A percentile compares a stretch with the other conserved stretches of the same genome.
phyloP scores from a whole-genome alignment of 148 eudicot species.

The Heliosperma pusillum region DNA sequence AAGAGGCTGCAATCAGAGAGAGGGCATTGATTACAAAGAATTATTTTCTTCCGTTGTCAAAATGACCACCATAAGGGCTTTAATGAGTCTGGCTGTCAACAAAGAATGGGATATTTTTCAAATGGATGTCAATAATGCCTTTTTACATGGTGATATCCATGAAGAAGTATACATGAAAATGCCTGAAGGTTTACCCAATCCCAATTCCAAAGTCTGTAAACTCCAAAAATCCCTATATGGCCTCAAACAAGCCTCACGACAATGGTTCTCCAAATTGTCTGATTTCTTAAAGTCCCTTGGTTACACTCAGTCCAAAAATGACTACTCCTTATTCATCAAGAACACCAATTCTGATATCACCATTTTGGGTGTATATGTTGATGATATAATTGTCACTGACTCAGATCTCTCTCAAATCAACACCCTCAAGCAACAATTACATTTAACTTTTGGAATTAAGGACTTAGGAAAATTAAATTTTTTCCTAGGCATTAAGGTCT shows the following conservation, averaged over 20 bases:
- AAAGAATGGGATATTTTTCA: neutral
- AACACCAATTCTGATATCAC: no score
- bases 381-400: conserved; percentile 1
- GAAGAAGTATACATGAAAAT: neutral
- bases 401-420: neutral
- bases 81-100: neutral
- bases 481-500: neutral
- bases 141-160: neutral
- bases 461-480: neutral
- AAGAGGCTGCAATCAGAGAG: neutral
- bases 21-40: neutral
- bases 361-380: neutral
- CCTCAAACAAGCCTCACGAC: conserved; percentile 1
- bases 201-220: neutral
- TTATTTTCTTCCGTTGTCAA: neutral
- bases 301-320: neutral
- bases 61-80: neutral
- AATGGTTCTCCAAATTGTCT: neutral
- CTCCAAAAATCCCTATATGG: neutral
- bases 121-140: neutral
- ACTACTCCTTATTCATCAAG: neutral
- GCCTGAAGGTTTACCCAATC: neutral
- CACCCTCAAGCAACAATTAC: neutral
- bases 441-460: neutral
- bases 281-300: neutral